Evolutionary conservation across 2,329 filamentous ascomycete genomes (phyloP).

Genomic region (Trichoderma cornu-damae): DNA sequence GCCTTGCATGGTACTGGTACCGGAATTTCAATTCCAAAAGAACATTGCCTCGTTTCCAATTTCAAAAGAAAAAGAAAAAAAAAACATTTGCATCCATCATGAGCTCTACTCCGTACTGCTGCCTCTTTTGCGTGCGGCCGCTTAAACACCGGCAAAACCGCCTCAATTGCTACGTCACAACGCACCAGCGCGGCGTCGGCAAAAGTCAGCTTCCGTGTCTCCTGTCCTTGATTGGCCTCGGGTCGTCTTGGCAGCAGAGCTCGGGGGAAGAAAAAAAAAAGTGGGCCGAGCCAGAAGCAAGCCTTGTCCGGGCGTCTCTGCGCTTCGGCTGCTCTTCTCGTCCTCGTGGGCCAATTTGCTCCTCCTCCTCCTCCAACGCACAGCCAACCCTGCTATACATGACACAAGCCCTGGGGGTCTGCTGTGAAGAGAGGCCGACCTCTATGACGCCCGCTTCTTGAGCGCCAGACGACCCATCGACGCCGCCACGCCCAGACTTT

Average conservation of each 20-base stretch:
- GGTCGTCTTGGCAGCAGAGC: constrained; percentile 5
- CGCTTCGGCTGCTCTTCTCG: constrained; percentile 15
- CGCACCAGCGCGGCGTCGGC: constrained; percentile 17
- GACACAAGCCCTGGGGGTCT: neutral
- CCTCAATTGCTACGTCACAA: constrained; percentile 5
- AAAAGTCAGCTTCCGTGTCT: constrained; percentile 23
- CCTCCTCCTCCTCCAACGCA: constrained; percentile 13
- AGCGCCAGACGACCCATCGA: neutral
- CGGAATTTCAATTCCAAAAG: too few relatives aligned
- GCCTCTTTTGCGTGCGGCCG: too few relatives aligned
- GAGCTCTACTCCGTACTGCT: too few relatives aligned
- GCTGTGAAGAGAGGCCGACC: neutral
- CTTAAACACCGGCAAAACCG: constrained; percentile 1
- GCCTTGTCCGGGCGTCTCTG: constrained; percentile 17
- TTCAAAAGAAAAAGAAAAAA: too few relatives aligned
- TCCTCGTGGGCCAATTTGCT: constrained; percentile 13
- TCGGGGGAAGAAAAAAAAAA: constrained; percentile 9
- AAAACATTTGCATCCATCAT: too few relatives aligned
- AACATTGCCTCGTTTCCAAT: too few relatives aligned
- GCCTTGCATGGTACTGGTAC: too few relatives aligned
- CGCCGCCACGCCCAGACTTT: neutral
- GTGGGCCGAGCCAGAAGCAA: constrained; percentile 12
- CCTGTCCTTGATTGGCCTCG: constrained; percentile 22
- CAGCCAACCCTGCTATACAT: neutral
- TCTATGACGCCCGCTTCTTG: constrained; percentile 3